phyloP scores from a whole-genome alignment of 371 early-diverging fungal species.

The Smittium culicis region DNA sequence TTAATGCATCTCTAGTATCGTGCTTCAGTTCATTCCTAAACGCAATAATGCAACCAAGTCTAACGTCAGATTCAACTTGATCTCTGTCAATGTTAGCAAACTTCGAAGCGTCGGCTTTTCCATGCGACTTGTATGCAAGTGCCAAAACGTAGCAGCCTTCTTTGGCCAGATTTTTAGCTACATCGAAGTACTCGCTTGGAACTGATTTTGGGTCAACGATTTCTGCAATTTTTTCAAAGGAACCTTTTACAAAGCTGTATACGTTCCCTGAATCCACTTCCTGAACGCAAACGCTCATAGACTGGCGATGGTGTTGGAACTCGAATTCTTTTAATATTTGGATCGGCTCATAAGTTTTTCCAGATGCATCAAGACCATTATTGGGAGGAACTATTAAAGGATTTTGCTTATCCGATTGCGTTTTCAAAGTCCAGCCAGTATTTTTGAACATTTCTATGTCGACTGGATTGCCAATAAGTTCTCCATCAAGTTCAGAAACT shows the following conservation, averaged over 20 bases:
- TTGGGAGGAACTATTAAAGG: conserved; percentile 34
- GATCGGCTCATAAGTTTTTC: conserved; percentile 18
- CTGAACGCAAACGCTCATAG: conserved; percentile 67
- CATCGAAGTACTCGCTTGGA: conserved; percentile 49
- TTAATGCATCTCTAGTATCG: conserved; percentile 57
- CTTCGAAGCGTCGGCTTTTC: conserved; percentile 28
- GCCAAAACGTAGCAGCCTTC: conserved; percentile 72
- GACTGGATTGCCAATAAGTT: conserved; percentile 76
- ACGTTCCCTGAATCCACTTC: conserved; percentile 40
- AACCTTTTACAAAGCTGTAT: conserved; percentile 68
- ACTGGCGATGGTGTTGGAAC: conserved; percentile 68
- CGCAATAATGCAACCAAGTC: conserved; percentile 57
- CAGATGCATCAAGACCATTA: conserved; percentile 10
- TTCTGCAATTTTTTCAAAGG: conserved; percentile 60
- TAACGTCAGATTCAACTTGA: conserved; percentile 48
- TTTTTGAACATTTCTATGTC: conserved; percentile 84
- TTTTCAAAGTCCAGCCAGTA: conserved; percentile 38
- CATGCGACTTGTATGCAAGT: conserved; percentile 43
- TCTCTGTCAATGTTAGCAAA: conserved; percentile 39
- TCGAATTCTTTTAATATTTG: conserved; percentile 60
- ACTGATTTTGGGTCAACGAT: conserved; percentile 36
- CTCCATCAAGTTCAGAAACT: conserved; percentile 50
- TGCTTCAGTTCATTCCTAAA: conserved; percentile 79
- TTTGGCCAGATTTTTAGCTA: conserved; percentile 41
- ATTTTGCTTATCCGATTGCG: conserved; percentile 19